A percentile compares a stretch with the other conserved stretches of the same genome.
Conservation (phyloP, 129 eudicot genomes). For the Tagetes patula region DNA sequence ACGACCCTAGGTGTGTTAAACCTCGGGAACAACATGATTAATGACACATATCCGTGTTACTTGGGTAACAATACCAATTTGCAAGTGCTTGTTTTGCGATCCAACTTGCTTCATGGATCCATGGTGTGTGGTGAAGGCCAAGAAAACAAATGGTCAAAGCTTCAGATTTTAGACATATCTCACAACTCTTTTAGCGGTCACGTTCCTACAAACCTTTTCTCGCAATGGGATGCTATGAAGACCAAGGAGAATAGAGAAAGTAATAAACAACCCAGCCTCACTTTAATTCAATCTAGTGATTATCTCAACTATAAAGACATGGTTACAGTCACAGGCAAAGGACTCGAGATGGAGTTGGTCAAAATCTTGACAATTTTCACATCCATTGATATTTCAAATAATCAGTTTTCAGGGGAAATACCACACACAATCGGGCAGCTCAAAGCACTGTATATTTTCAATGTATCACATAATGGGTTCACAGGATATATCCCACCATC, state of each 20-base stretch:
- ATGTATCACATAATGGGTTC: conserved; percentile 52
- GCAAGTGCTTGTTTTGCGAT: conserved; percentile 38
- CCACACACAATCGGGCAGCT: conserved; percentile 48
- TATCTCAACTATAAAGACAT: conserved; percentile 39
- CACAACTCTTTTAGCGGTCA: conserved; percentile 22
- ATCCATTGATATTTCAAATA: conserved; percentile 53
- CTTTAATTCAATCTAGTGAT: background rate
- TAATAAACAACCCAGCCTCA: conserved; percentile 23
- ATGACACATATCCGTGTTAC: conserved; percentile 37
- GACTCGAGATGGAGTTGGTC: conserved; percentile 39
- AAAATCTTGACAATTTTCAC: conserved; percentile 52
- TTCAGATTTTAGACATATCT: conserved; percentile 55
- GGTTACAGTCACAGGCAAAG: conserved; percentile 44
- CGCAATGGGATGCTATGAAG: conserved; percentile 39
- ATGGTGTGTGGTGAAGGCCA: background rate
- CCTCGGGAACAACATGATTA: conserved; percentile 33
- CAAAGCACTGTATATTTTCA: conserved; percentile 38
- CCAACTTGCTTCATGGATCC: conserved; percentile 36
- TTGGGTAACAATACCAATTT: conserved; percentile 23
- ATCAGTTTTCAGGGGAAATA: conserved; percentile 46
- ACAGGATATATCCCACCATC: conserved; percentile 49
- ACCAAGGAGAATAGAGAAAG: background rate
- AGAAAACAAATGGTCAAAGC: conserved; percentile 21
- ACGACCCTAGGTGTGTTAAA: conserved; percentile 33
- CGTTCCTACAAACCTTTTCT: conserved; percentile 22